Evolutionary conservation across 805 yeast species (phyloP).

Genomic region (Ogataea glucozyma): DNA sequence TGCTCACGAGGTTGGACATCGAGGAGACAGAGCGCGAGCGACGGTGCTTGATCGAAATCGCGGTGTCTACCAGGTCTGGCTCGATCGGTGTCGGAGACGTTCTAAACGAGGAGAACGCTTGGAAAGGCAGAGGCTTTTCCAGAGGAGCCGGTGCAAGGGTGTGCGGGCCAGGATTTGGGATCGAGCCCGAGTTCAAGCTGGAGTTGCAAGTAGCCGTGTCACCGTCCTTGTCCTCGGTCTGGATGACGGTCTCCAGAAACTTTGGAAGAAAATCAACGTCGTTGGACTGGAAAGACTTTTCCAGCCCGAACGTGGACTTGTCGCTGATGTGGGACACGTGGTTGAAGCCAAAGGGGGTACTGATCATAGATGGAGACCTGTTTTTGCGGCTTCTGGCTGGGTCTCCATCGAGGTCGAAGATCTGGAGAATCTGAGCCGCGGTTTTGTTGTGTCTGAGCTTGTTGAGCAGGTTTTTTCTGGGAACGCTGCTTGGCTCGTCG

Average conservation of each 20-base stretch:
- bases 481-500: conserved; percentile 19
- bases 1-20: conserved; percentile 22
- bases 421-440: conserved; percentile 19
- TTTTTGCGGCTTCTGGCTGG: conserved; percentile 5
- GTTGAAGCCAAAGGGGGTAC: conserved; percentile 36
- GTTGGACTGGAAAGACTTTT: conserved; percentile 26
- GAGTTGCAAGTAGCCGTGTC: neutral
- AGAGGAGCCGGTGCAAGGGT: conserved; percentile 1
- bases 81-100: conserved; percentile 29
- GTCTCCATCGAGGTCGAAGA: conserved; percentile 22
- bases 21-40: conserved; percentile 23
- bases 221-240: conserved; percentile 1
- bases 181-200: neutral
- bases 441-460: conserved; percentile 14
- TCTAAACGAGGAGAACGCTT: conserved; percentile 35
- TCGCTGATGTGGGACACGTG: conserved; percentile 38
- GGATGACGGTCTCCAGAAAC: conserved; percentile 10
- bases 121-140: conserved; percentile 18
- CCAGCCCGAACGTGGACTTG: conserved; percentile 33
- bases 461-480: conserved; percentile 12
- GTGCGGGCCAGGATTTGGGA: neutral
- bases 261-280: conserved; percentile 18
- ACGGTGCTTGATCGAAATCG: conserved; percentile 11
- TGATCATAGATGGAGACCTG: conserved; percentile 23
- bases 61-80: conserved; percentile 1